A percentile compares a stretch with the other conserved stretches of the same genome.
These are phyloP conservation scores for Penicillium sp. DNA, from an alignment of 2,329 filamentous ascomycete genomes.

Conservation along the genomic window DNA sequence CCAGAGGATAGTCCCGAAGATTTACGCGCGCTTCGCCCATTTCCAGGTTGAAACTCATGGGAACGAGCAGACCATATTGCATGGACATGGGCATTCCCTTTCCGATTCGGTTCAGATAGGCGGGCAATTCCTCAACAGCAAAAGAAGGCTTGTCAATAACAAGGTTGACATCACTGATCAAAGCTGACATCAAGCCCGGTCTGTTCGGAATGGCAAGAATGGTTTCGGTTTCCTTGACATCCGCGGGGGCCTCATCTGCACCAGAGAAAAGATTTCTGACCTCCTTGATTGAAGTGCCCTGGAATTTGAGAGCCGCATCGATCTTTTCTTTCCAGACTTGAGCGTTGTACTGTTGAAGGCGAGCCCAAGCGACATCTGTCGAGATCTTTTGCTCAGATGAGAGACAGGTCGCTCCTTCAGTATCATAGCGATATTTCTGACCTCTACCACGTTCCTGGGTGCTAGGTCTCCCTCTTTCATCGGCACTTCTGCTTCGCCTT, in stretches of 20 bases:
- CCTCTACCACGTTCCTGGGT: constrained; percentile 38
- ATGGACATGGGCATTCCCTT: constrained; percentile 94
- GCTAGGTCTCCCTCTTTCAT: constrained; percentile 42
- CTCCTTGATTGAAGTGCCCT: constrained; percentile 73
- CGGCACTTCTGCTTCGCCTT: constrained; percentile 58
- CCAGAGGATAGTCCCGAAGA: constrained; percentile 88
- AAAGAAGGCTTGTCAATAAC: constrained; percentile 91
- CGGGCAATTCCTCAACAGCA: constrained; percentile 73
- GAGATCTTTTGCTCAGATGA: constrained; percentile 70
- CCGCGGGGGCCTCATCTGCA: constrained; percentile 74
- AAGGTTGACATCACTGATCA: constrained; percentile 82
- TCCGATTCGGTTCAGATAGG: constrained; percentile 84
- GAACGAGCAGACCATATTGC: constrained; percentile 83
- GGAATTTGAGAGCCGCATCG: constrained; percentile 68
- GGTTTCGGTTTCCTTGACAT: constrained; percentile 76
- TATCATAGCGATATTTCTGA: constrained; percentile 65
- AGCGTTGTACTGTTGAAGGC: constrained; percentile 76
- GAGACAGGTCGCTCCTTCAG: constrained; percentile 71
- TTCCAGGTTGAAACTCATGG: constrained; percentile 82
- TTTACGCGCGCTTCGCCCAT: constrained; percentile 88
- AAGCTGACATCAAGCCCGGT: constrained; percentile 75
- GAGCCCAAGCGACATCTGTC: constrained; percentile 71
- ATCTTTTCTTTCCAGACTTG: constrained; percentile 92
- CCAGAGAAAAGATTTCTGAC: constrained; percentile 80
- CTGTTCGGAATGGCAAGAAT: constrained; percentile 83